A percentile compares a stretch with the other conserved stretches of the same genome.
Evolutionary conservation across 2,329 filamentous ascomycete species (phyloP).

Genomic region (Exophiala alcalophila): DNA sequence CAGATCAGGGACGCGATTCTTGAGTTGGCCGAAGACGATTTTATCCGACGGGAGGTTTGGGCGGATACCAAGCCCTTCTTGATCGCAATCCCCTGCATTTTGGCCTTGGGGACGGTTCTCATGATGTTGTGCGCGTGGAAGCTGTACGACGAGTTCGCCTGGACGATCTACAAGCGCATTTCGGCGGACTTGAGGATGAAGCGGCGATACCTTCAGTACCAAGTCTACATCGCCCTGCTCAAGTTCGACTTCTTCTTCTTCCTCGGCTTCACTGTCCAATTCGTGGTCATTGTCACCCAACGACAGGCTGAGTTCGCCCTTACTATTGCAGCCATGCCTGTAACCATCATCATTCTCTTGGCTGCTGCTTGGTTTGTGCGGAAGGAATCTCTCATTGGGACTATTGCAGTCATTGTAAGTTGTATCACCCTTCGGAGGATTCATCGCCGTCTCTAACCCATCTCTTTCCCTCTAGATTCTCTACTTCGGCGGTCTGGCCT

Average conservation of each 20-base stretch:
- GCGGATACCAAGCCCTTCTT: slow-evolving; percentile 68
- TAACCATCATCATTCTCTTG: slow-evolving; percentile 85
- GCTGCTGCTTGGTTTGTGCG: slow-evolving; percentile 81
- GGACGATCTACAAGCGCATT: slow-evolving; percentile 99
- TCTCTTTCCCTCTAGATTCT: slow-evolving; percentile 52
- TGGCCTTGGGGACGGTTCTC: slow-evolving; percentile 69
- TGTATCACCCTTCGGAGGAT: not conserved
- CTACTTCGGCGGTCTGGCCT: slow-evolving; percentile 83
- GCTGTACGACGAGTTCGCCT: slow-evolving; percentile 96
- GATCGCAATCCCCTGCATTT: slow-evolving; percentile 79
- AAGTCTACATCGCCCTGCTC: slow-evolving; percentile 95
- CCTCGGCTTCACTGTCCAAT: slow-evolving; percentile 96
- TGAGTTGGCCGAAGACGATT: slow-evolving; percentile 47
- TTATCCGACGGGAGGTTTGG: slow-evolving; percentile 63
- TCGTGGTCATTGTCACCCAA: slow-evolving; percentile 82
- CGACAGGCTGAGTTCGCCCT: slow-evolving; percentile 73
- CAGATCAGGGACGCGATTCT: slow-evolving; percentile 76
- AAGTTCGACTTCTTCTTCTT: slow-evolving; percentile 99
- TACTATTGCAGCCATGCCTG: slow-evolving; percentile 82
- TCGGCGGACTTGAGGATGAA: slow-evolving; percentile 96
- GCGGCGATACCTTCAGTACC: slow-evolving; percentile 91
- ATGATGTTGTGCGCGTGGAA: slow-evolving; percentile 85
- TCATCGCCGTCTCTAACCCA: not conserved
- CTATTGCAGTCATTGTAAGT: slow-evolving; percentile 68
- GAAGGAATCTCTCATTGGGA: slow-evolving; percentile 75